phyloP scores from a whole-genome alignment of 441 rosid genomes.

The Lepidium campestre region DNA sequence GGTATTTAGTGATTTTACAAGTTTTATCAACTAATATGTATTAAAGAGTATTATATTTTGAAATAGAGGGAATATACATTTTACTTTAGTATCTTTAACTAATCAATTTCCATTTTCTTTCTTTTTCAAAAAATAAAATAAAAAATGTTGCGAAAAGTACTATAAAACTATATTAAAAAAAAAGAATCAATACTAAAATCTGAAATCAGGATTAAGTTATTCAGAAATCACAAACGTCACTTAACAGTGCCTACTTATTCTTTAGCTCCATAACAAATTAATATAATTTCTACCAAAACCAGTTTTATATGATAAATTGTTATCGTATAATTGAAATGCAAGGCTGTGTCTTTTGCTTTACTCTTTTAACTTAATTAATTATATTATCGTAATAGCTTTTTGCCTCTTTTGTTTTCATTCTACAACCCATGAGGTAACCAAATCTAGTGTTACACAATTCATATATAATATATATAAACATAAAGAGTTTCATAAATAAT shows the following conservation, averaged over 20 bases:
- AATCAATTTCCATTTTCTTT: constrained; percentile 2
- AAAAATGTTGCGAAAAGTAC: constrained; percentile 7
- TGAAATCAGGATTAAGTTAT: constrained; percentile 1
- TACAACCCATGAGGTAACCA: constrained; percentile 22
- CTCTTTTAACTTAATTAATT: not conserved
- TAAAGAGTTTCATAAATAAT: not conserved
- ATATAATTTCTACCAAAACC: constrained; percentile 18
- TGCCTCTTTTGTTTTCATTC: constrained; percentile 26
- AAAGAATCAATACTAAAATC: not conserved
- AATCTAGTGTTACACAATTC: constrained; percentile 24
- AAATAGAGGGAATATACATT: not conserved
- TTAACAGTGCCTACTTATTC: constrained; percentile 14
- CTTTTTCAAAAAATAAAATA: not conserved
- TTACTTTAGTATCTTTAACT: not conserved
- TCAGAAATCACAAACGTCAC: constrained; percentile 13
- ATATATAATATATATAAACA: not conserved
- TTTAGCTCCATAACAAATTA: constrained; percentile 13
- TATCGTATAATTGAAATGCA: constrained; percentile 24
- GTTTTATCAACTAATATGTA: too few species aligned
- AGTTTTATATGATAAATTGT: constrained; percentile 12
- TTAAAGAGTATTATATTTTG: too few species aligned
- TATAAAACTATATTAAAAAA: not conserved
- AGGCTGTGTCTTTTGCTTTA: constrained; percentile 28
- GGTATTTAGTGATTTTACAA: too few species aligned
- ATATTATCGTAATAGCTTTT: constrained; percentile 14